Evolutionary conservation across 495 filamentous ascomycete genomes (phyloP).

Genomic region (Hypomontagnella submonticulosa): DNA sequence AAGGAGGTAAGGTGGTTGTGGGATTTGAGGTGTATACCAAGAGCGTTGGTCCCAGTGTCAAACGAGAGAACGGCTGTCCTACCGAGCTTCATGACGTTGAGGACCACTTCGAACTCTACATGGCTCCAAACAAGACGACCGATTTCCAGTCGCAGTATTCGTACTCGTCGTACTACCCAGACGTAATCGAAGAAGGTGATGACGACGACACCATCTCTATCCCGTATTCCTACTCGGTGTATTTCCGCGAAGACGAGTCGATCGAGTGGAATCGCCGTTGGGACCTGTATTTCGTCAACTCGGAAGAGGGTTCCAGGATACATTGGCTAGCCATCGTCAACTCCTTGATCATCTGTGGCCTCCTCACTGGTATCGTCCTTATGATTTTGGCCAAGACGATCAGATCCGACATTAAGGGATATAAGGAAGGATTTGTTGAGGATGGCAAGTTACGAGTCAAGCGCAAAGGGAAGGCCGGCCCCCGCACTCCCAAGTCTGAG

Average conservation of each 20-base stretch:
- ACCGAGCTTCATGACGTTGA: slow-evolving; percentile 69
- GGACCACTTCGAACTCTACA: slow-evolving; percentile 73
- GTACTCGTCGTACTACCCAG: slow-evolving; percentile 67
- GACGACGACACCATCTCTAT: slow-evolving; percentile 79
- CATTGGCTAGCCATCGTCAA: slow-evolving; percentile 96
- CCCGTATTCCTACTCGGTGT: slow-evolving; percentile 92
- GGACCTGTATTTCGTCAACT: slow-evolving; percentile 94
- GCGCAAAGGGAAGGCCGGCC: slow-evolving; percentile 44
- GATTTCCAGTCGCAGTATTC: slow-evolving; percentile 66
- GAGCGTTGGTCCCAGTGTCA: slow-evolving; percentile 74
- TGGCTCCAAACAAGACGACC: slow-evolving; percentile 68
- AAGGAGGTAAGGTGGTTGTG: slow-evolving; percentile 84
- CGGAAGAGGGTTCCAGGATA: slow-evolving; percentile 83
- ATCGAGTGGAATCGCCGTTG: slow-evolving; percentile 90
- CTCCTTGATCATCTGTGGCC: slow-evolving; percentile 84
- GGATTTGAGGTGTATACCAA: slow-evolving; percentile 95
- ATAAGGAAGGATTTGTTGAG: slow-evolving; percentile 71
- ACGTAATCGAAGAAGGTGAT: slow-evolving; percentile 63
- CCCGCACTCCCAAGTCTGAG: slow-evolving; percentile 59
- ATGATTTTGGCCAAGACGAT: slow-evolving; percentile 89
- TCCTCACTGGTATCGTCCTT: slow-evolving; percentile 84
- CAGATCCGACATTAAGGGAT: slow-evolving; percentile 80
- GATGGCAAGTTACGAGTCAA: slow-evolving; percentile 72
- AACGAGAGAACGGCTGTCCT: slow-evolving; percentile 72
- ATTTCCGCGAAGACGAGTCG: slow-evolving; percentile 84